These are phyloP conservation scores for Adansonia madagascariensis DNA, from an alignment of 441 rosid genomes.

Conservation along the genomic window DNA sequence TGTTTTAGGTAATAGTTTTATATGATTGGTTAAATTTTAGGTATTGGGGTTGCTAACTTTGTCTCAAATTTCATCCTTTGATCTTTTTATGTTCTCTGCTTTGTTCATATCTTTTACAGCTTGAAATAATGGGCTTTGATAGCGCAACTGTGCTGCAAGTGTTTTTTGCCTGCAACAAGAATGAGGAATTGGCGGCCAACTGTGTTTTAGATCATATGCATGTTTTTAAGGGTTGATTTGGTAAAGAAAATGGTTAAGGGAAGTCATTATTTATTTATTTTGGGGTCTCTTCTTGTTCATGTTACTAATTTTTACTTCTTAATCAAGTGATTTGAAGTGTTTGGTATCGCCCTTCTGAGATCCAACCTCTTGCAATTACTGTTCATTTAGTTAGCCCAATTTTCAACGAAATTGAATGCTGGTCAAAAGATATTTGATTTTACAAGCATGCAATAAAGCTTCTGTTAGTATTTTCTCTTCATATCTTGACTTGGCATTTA, in stretches of 20 bases:
- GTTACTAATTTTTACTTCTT: conserved; percentile 2
- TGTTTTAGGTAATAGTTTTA: neutral
- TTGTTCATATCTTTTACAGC: conserved; percentile 43
- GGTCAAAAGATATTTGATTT: too few relatives aligned
- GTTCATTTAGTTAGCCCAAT: too few relatives aligned
- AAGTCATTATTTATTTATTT: too few relatives aligned
- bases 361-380: too few relatives aligned
- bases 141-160: conserved; percentile 76
- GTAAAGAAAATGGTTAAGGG: too few relatives aligned
- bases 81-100: neutral
- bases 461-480: too few relatives aligned
- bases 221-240: conserved; percentile 65
- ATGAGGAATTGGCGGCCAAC: conserved; percentile 92
- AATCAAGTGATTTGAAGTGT: conserved; percentile 30
- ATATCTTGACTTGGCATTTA: too few relatives aligned
- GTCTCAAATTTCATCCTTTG: neutral
- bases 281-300: too few relatives aligned
- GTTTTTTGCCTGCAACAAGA: conserved; percentile 92
- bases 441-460: too few relatives aligned
- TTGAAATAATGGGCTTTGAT: conserved; percentile 92
- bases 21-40: neutral
- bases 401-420: too few relatives aligned
- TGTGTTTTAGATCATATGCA: conserved; percentile 87
- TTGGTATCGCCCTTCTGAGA: too few relatives aligned
- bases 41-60: neutral